Percentiles rank a stretch among this genome's conserved stretches.
These are phyloP conservation scores for Termitomyces sp. DNA, from an alignment of 768 basidiomycete genomes.

Conservation along the genomic window DNA sequence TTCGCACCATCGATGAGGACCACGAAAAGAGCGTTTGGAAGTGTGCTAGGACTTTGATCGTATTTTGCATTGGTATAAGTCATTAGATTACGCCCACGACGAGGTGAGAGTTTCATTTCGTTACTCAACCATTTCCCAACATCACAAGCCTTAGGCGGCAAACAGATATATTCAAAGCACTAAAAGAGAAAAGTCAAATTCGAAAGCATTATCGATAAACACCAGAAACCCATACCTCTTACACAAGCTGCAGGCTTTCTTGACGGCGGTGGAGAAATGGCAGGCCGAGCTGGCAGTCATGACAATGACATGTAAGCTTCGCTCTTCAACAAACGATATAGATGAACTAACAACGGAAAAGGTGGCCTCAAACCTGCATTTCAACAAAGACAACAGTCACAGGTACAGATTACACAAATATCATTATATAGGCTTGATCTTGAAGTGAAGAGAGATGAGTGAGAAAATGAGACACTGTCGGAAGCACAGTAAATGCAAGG, in stretches of 20 bases:
- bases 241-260: conserved; percentile 40
- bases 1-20: background rate
- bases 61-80: background rate
- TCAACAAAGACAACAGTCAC: conserved; percentile 6
- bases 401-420: conserved; percentile 11
- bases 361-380: background rate
- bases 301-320: conserved; percentile 1
- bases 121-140: no score
- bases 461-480: conserved; percentile 94
- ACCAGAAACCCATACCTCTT: conserved; percentile 11
- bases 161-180: background rate
- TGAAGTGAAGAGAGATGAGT: conserved; percentile 98
- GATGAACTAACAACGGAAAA: conserved; percentile 1
- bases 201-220: background rate
- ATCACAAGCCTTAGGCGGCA: background rate
- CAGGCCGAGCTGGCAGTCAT: conserved; percentile 1
- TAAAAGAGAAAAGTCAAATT: background rate
- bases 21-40: background rate
- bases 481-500: background rate
- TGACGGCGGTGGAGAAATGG: conserved; percentile 23
- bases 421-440: conserved; percentile 94
- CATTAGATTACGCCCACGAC: background rate
- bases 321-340: background rate
- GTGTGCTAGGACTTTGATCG: no score
- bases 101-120: background rate